Percentiles rank a stretch among this genome's conserved stretches.
Conservation (phyloP, 805 yeast species). For the Monosporozyma solicola region DNA sequence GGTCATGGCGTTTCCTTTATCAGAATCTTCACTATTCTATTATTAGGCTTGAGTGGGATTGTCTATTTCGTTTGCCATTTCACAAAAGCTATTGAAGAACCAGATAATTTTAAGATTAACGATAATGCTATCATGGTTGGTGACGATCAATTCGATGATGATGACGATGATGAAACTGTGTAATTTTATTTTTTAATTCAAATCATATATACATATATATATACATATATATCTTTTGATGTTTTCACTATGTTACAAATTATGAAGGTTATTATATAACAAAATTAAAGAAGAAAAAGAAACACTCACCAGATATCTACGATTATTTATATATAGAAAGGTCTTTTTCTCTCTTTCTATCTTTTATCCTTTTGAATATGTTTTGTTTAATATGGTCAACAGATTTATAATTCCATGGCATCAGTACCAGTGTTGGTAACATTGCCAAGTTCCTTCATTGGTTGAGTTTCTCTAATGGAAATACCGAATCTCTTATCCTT, state of each 20-base stretch:
- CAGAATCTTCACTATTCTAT: constrained; percentile 47
- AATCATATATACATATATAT: no score
- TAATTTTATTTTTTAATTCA: neutral
- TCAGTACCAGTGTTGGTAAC: constrained; percentile 4
- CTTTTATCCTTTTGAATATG: neutral
- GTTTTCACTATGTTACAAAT: neutral
- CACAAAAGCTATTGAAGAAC: constrained; percentile 66
- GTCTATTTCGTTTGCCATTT: constrained; percentile 57
- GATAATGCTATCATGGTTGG: constrained; percentile 33
- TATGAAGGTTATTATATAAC: neutral
- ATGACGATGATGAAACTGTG: constrained; percentile 9
- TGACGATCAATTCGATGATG: constrained; percentile 27
- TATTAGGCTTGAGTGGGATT: constrained; percentile 54
- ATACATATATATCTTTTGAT: neutral
- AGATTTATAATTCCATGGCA: constrained; percentile 11
- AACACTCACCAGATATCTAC: no score
- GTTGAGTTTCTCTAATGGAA: constrained; percentile 52
- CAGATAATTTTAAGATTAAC: constrained; percentile 66
- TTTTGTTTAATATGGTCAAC: neutral
- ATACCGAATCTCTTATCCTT: constrained; percentile 67
- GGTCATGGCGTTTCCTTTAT: constrained; percentile 43
- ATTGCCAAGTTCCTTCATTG: constrained; percentile 33
- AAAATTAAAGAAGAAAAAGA: neutral
- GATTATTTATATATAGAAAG: neutral
- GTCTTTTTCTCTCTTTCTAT: neutral